Evolutionary conservation across 768 basidiomycete genomes (phyloP).

Genomic region (Myochromella boudieri): DNA sequence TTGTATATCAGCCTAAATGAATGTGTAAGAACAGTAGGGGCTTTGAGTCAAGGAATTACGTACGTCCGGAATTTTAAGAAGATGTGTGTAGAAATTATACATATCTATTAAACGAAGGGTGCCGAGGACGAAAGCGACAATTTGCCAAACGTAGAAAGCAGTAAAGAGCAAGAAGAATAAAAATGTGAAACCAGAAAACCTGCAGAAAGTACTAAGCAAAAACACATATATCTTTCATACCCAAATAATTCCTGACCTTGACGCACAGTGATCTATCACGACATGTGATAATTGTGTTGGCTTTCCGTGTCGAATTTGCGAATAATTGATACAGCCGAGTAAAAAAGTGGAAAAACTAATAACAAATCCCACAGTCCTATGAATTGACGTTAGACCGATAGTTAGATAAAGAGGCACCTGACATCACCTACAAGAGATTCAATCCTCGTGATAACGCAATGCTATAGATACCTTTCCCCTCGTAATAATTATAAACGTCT

Average conservation of each 20-base stretch:
- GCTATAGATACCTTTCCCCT: conserved; percentile 94
- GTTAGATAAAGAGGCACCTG: conserved; percentile 9
- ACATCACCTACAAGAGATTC: conserved; percentile 84
- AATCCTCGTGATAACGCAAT: conserved; percentile 88
- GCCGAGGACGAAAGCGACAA: conserved; percentile 73
- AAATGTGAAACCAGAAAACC: conserved; percentile 82
- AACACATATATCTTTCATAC: not conserved
- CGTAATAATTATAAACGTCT: conserved; percentile 95
- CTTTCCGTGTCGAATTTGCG: conserved; percentile 66
- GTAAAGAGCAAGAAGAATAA: conserved; percentile 84
- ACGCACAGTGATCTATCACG: conserved; percentile 79
- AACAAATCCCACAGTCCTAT: conserved; percentile 95
- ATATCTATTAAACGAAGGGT: conserved; percentile 84
- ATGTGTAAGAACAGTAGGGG: conserved; percentile 8
- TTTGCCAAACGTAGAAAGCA: conserved; percentile 89
- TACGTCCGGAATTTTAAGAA: conserved; percentile 94
- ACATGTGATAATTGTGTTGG: conserved; percentile 75
- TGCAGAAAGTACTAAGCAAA: conserved; percentile 26
- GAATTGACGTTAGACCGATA: conserved; percentile 19
- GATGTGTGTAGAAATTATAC: conserved; percentile 94
- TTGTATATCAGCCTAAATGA: conserved; percentile 85
- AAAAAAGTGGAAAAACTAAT: conserved; percentile 98
- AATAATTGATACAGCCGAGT: conserved; percentile 92
- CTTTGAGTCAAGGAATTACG: conserved; percentile 17
- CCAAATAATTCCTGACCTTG: conserved; percentile 54